These are phyloP conservation scores for Saksenaea vasiformis DNA, from an alignment of 371 early-diverging fungal genomes.

Conservation along the genomic window DNA sequence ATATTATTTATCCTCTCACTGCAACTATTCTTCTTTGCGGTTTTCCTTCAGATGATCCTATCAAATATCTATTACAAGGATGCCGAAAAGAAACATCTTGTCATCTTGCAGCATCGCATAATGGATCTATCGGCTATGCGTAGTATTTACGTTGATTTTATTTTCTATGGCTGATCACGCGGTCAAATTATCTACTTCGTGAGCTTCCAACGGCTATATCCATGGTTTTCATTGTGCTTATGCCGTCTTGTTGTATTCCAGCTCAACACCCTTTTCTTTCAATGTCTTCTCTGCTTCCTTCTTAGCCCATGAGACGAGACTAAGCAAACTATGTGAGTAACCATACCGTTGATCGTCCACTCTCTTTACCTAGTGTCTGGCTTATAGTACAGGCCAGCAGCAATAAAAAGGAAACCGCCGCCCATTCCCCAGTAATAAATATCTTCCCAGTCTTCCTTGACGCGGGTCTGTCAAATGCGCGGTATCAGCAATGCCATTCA, in stretches of 20 bases:
- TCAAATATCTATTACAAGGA: too few relatives aligned
- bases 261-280: constrained; percentile 51
- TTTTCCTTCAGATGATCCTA: too few relatives aligned
- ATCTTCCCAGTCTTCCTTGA: constrained; percentile 74
- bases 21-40: too few relatives aligned
- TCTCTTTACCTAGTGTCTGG: constrained; percentile 64
- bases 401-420: constrained; percentile 55
- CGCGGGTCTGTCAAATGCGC: constrained; percentile 54
- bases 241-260: constrained; percentile 37
- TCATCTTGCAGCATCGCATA: too few relatives aligned
- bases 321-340: constrained; percentile 11
- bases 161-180: too few relatives aligned
- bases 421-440: constrained; percentile 63
- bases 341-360: background rate
- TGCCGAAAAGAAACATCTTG: too few relatives aligned
- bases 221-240: constrained; percentile 6
- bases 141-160: too few relatives aligned
- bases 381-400: constrained; percentile 63
- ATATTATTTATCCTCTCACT: too few relatives aligned
- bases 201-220: background rate
- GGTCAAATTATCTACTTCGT: too few relatives aligned
- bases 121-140: too few relatives aligned
- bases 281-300: constrained; percentile 56
- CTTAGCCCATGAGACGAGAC: constrained; percentile 52
- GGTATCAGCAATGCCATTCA: constrained; percentile 9